These are phyloP conservation scores for Ophidiomyces ophidiicola DNA, from an alignment of 2,329 filamentous ascomycete species.

Conservation along the genomic window DNA sequence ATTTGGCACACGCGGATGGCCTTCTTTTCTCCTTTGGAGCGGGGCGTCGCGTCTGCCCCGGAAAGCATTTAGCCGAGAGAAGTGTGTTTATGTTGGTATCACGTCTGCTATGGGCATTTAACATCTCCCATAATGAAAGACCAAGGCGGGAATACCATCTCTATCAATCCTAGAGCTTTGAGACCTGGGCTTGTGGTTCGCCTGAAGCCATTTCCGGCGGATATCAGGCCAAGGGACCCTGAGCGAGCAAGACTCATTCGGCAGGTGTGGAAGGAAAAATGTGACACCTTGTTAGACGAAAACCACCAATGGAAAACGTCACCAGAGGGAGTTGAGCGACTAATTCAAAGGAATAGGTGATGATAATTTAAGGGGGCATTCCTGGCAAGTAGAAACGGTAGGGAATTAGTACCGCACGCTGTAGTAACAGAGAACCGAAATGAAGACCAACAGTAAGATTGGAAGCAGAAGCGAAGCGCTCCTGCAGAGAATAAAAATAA, in stretches of 20 bases:
- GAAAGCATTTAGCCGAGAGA: constrained; percentile 41
- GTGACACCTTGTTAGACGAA: constrained; percentile 4
- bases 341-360: too few relatives aligned
- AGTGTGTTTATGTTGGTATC: constrained; percentile 40
- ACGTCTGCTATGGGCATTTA: constrained; percentile 41
- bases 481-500: too few relatives aligned
- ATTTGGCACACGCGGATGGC: constrained; percentile 24
- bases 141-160: constrained; percentile 1
- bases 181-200: neutral
- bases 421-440: too few relatives aligned
- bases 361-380: too few relatives aligned
- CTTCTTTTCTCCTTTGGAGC: constrained; percentile 33
- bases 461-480: too few relatives aligned
- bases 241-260: constrained; percentile 1
- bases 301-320: constrained; percentile 6
- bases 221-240: neutral
- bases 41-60: constrained; percentile 20
- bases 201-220: constrained; percentile 2
- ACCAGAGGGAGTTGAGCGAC: too few relatives aligned
- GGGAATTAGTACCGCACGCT: too few relatives aligned
- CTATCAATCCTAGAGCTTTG: constrained; percentile 1
- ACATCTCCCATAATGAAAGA: constrained; percentile 10
- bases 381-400: too few relatives aligned
- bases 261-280: constrained; percentile 3
- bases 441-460: too few relatives aligned